Conservation (phyloP, 257 asterid genomes). For the Scutellaria barbata region DNA sequence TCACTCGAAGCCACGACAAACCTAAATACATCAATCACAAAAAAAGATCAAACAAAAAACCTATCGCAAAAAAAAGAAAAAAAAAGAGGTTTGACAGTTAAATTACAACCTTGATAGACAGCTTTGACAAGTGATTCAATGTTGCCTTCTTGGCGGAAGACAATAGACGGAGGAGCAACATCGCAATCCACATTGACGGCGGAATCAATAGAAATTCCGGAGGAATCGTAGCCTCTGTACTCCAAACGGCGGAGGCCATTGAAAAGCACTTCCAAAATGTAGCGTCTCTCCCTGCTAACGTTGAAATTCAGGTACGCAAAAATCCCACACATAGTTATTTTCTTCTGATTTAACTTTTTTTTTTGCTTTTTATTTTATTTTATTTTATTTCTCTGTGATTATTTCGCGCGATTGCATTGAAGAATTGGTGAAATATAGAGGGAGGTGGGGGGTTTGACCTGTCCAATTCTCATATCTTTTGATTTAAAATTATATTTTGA, state of each 20-base stretch:
- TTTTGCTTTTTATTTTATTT: no score
- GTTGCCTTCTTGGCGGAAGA: slow-evolving; percentile 83
- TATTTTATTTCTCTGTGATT: neutral
- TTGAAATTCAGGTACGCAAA: slow-evolving; percentile 87
- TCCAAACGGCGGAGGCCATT: slow-evolving; percentile 75
- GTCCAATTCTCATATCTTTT: no score
- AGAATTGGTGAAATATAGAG: neutral
- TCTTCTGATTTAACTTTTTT: neutral
- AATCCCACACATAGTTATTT: slow-evolving; percentile 80
- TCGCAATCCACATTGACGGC: slow-evolving; percentile 31
- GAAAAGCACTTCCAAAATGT: slow-evolving; percentile 75
- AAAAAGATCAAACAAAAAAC: neutral
- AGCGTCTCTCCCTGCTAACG: slow-evolving; percentile 73
- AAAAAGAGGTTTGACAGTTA: neutral
- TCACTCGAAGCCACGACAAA: no score
- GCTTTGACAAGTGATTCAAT: slow-evolving; percentile 81
- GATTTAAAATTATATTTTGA: no score
- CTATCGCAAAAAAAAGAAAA: neutral
- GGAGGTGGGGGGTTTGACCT: neutral
- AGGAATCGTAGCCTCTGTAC: slow-evolving; percentile 97
- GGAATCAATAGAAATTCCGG: slow-evolving; percentile 80
- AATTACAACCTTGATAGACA: slow-evolving; percentile 60
- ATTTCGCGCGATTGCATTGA: neutral
- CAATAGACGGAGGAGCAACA: slow-evolving; percentile 54
- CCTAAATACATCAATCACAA: neutral